A percentile compares a stretch with the other conserved stretches of the same genome.
phyloP scores from a whole-genome alignment of 1,284 basidiomycete genomes.

The Ceratobasidium sp. region DNA sequence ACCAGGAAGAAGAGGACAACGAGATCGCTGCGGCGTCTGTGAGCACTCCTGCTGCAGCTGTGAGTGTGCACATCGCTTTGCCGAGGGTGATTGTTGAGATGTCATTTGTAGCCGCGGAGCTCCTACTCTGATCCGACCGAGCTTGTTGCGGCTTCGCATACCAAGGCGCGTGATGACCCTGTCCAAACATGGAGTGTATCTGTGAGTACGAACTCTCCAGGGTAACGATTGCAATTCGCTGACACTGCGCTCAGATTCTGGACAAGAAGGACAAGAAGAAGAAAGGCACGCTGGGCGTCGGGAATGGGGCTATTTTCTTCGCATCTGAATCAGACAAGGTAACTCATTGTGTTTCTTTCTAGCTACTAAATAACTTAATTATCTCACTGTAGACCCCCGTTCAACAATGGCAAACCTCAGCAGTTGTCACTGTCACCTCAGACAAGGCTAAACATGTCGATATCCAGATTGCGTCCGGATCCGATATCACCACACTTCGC shows the following conservation, averaged over 20 bases:
- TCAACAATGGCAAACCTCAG: conserved; percentile 86
- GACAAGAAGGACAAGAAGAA: conserved; percentile 98
- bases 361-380: background rate
- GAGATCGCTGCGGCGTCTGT: conserved; percentile 54
- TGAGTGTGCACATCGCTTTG: conserved; percentile 62
- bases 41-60: conserved; percentile 52
- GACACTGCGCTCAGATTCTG: conserved; percentile 62
- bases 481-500: conserved; percentile 71
- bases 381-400: conserved; percentile 79
- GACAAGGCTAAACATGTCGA: conserved; percentile 85
- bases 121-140: conserved; percentile 84
- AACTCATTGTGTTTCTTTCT: conserved; percentile 50
- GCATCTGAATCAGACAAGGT: conserved; percentile 97
- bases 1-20: conserved; percentile 57
- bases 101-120: conserved; percentile 54
- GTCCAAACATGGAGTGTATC: conserved; percentile 93
- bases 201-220: conserved; percentile 55
- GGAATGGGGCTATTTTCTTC: conserved; percentile 94
- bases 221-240: background rate
- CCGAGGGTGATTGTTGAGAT: conserved; percentile 42
- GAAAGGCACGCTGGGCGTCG: conserved; percentile 94
- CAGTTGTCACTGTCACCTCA: conserved; percentile 77
- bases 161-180: conserved; percentile 73
- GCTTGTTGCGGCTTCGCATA: conserved; percentile 70
- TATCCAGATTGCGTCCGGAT: conserved; percentile 77